These are phyloP conservation scores for Phyllosticta citribraziliensis DNA, from an alignment of 2,329 filamentous ascomycete species.

Conservation along the genomic window DNA sequence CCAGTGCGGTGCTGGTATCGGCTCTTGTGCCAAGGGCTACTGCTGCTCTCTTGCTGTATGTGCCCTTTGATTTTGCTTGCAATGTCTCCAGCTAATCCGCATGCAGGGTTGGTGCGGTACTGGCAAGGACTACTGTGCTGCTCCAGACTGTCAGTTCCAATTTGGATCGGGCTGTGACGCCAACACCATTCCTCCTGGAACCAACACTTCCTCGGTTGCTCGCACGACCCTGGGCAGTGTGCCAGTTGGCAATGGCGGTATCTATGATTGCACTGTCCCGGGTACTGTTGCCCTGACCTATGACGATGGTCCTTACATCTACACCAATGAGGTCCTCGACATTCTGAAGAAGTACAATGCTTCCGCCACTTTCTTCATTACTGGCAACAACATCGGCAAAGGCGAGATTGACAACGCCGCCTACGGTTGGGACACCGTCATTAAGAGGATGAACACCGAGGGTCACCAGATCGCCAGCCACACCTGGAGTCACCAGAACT, in stretches of 20 bases:
- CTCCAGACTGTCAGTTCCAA: constrained; percentile 52
- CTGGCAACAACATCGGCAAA: constrained; percentile 47
- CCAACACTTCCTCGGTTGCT: constrained; percentile 43
- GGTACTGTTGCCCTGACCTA: constrained; percentile 57
- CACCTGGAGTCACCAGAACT: constrained; percentile 45
- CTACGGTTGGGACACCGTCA: constrained; percentile 37
- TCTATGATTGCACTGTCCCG: constrained; percentile 45
- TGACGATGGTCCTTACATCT: constrained; percentile 56
- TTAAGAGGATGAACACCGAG: constrained; percentile 45
- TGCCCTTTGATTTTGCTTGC: not conserved
- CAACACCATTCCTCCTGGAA: constrained; percentile 44
- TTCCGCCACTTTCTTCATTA: constrained; percentile 60
- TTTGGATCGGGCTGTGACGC: constrained; percentile 54
- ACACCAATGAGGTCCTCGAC: constrained; percentile 53
- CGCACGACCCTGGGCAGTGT: constrained; percentile 46
- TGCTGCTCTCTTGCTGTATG: constrained; percentile 26
- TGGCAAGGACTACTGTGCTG: constrained; percentile 47
- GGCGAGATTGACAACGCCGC: constrained; percentile 45
- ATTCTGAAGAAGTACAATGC: constrained; percentile 50
- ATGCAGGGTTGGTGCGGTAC: constrained; percentile 43
- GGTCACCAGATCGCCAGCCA: constrained; percentile 54
- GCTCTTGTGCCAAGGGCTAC: constrained; percentile 21
- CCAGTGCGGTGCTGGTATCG: constrained; percentile 20
- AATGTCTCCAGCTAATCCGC: not conserved
- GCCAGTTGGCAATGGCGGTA: constrained; percentile 46